Percentiles rank a stretch among this genome's conserved stretches.
phyloP scores from a whole-genome alignment of 345 rosid species.

The Eucalyptus pauciflora region DNA sequence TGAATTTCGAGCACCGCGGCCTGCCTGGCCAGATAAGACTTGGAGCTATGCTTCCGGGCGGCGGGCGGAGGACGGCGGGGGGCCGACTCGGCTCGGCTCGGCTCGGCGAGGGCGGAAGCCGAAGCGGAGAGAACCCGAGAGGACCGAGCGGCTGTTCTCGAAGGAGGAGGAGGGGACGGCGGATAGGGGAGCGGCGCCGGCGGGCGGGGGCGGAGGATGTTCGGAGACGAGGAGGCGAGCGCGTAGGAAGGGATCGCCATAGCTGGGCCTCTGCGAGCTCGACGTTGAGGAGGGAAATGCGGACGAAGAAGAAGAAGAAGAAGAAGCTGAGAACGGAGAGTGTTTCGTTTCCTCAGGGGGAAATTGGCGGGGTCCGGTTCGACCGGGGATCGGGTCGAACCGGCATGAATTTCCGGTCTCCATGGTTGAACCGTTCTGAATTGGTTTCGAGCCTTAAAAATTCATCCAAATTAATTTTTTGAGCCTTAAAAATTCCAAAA shows the following conservation, averaged over 20 bases:
- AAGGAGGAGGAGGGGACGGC: neutral
- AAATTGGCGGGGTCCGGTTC: neutral
- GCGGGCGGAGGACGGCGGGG: neutral
- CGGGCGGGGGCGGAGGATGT: conserved; percentile 1
- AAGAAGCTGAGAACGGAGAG: neutral
- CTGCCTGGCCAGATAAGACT: conserved; percentile 47
- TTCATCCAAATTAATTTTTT: too few relatives aligned
- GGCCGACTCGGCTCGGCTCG: neutral
- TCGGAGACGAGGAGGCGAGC: conserved; percentile 4
- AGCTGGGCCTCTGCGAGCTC: neutral
- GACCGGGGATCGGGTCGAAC: neutral
- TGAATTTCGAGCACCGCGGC: conserved; percentile 54
- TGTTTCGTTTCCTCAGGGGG: neutral
- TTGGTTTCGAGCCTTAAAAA: neutral
- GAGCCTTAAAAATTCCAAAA: accelerated
- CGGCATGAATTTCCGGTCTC: neutral
- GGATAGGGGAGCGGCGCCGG: neutral
- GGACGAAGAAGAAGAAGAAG: neutral
- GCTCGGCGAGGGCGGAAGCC: neutral
- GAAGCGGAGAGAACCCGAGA: neutral
- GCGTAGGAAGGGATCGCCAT: conserved; percentile 29
- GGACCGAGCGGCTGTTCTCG: neutral
- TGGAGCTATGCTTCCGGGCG: conserved; percentile 28
- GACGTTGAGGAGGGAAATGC: neutral
- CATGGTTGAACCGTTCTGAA: neutral